These are phyloP conservation scores for Podaxis sp. DNA, from an alignment of 768 basidiomycete genomes.

Conservation along the genomic window DNA sequence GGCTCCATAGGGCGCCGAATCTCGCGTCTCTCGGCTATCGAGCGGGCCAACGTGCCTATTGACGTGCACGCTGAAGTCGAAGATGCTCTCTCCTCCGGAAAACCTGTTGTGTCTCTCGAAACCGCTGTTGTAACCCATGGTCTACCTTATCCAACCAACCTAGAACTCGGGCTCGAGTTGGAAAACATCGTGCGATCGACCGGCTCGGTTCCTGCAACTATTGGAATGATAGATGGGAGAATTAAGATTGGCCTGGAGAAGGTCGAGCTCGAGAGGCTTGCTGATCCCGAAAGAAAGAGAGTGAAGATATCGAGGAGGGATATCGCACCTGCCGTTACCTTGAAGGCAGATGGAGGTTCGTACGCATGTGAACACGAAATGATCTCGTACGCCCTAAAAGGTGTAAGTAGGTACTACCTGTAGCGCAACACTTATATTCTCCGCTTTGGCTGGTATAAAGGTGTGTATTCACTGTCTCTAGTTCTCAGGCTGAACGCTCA, in stretches of 20 bases:
- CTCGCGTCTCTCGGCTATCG: conserved; percentile 15
- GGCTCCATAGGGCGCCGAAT: neutral
- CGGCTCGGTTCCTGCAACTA: conserved; percentile 87
- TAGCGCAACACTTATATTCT: conserved; percentile 71
- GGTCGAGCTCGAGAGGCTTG: conserved; percentile 66
- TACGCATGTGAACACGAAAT: neutral
- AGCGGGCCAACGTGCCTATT: conserved; percentile 36
- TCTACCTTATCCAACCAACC: conserved; percentile 78
- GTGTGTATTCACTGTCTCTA: conserved; percentile 28
- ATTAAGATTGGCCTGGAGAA: conserved; percentile 82
- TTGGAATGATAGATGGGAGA: conserved; percentile 79
- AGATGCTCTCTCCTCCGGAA: conserved; percentile 64
- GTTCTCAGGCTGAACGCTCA: neutral
- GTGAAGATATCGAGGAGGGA: conserved; percentile 81
- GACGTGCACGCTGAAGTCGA: conserved; percentile 84
- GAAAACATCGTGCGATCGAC: conserved; percentile 72
- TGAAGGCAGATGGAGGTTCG: conserved; percentile 71
- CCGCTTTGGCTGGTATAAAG: conserved; percentile 85
- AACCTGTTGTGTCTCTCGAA: conserved; percentile 87
- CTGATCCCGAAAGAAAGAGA: conserved; percentile 45
- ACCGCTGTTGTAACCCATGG: conserved; percentile 93
- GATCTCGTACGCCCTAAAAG: conserved; percentile 12
- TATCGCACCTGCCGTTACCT: conserved; percentile 71
- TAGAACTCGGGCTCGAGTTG: conserved; percentile 67
- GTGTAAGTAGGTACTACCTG: conserved; percentile 58